These are phyloP conservation scores for Lavandula angustifolia DNA, from an alignment of 257 asterid genomes.

Conservation along the genomic window DNA sequence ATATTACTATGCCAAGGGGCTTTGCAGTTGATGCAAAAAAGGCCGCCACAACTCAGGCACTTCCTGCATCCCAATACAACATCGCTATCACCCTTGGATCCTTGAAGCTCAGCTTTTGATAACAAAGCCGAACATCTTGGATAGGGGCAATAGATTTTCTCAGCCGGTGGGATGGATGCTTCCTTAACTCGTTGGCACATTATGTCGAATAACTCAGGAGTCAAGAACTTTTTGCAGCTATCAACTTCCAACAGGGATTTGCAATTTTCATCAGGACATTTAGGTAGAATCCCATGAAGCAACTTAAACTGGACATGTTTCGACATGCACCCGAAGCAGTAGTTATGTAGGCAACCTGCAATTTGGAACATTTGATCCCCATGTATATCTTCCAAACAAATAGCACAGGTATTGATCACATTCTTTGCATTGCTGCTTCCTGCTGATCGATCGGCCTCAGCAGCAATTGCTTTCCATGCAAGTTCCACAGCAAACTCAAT, in stretches of 20 bases:
- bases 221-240: slow-evolving; percentile 44
- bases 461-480: slow-evolving; percentile 44
- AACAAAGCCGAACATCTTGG: slow-evolving; percentile 53
- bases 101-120: slow-evolving; percentile 44
- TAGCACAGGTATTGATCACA: slow-evolving; percentile 40
- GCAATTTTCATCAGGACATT: slow-evolving; percentile 57
- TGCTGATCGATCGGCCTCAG: slow-evolving; percentile 31
- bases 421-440: slow-evolving; percentile 30
- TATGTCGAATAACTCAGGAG: slow-evolving; percentile 44
- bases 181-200: slow-evolving; percentile 54
- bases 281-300: slow-evolving; percentile 50
- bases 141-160: slow-evolving; percentile 61
- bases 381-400: slow-evolving; percentile 52
- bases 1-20: slow-evolving; percentile 61
- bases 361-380: slow-evolving; percentile 43
- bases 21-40: slow-evolving; percentile 56
- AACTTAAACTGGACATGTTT: slow-evolving; percentile 53
- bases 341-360: slow-evolving; percentile 51
- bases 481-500: slow-evolving; percentile 43
- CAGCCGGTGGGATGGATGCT: slow-evolving; percentile 48
- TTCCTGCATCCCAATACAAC: slow-evolving; percentile 31
- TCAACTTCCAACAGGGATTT: slow-evolving; percentile 44
- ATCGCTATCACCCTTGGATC: slow-evolving; percentile 4
- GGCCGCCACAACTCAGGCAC: slow-evolving; percentile 51
- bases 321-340: slow-evolving; percentile 54